Evolutionary conservation across 306 rosid genomes (phyloP).

Genomic region (Sicyos edulis): DNA sequence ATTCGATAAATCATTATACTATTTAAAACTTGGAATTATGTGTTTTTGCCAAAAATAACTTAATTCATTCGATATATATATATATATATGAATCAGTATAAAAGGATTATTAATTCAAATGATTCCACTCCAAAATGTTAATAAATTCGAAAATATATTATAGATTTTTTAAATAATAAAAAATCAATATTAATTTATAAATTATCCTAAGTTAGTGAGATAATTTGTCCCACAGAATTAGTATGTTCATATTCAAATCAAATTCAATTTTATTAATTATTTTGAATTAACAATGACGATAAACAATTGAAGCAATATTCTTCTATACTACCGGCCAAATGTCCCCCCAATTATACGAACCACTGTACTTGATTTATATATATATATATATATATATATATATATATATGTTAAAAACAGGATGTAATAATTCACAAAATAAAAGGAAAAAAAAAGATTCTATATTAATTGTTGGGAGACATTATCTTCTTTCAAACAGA

Average conservation of each 20-base stretch:
- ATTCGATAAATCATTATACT: too few relatives aligned
- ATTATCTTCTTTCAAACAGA: slow-evolving; percentile 9
- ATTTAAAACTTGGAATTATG: too few relatives aligned
- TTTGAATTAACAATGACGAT: background rate
- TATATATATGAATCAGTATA: too few relatives aligned
- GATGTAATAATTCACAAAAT: background rate
- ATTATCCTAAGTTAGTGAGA: background rate
- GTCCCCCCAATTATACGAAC: background rate
- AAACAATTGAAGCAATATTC: background rate
- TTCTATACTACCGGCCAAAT: background rate
- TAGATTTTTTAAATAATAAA: too few relatives aligned
- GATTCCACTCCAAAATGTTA: too few relatives aligned
- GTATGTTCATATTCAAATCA: background rate
- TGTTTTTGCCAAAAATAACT: too few relatives aligned
- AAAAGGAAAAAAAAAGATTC: background rate
- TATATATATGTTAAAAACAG: background rate
- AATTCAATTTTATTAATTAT: background rate
- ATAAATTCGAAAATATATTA: too few relatives aligned
- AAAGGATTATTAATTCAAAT: too few relatives aligned
- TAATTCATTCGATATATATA: too few relatives aligned
- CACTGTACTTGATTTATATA: background rate
- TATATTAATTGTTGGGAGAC: background rate
- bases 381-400: too few relatives aligned
- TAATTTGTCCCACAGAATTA: background rate
- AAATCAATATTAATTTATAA: background rate